phyloP scores from a whole-genome alignment of 2,329 filamentous ascomycete species.

The Harringtonia lauricola region DNA sequence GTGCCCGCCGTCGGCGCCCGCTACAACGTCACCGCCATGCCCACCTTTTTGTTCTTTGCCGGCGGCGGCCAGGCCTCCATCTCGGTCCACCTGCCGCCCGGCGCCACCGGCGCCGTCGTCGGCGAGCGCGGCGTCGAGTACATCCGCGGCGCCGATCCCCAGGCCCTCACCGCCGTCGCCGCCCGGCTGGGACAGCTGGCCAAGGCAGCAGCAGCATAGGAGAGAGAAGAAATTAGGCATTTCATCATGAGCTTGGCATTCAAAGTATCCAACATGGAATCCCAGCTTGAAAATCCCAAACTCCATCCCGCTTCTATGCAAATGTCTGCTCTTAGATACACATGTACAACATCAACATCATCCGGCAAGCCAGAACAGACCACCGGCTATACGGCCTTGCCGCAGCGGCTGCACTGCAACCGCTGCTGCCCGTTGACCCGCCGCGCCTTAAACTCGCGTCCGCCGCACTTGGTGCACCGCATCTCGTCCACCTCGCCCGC shows the following conservation, averaged over 20 bases:
- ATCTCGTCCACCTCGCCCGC: constrained; percentile 32
- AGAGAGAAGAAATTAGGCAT: too few relatives aligned
- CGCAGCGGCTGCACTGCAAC: constrained; percentile 51
- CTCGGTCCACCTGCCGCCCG: constrained; percentile 3
- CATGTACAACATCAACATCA: too few relatives aligned
- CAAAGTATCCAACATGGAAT: too few relatives aligned
- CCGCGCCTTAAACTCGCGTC: constrained; percentile 51
- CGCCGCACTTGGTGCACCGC: constrained; percentile 47
- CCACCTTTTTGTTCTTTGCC: constrained; percentile 50
- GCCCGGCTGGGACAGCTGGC: constrained; percentile 12
- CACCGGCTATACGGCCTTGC: too few relatives aligned
- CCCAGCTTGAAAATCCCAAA: too few relatives aligned
- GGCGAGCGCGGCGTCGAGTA: constrained; percentile 6
- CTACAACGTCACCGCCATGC: constrained; percentile 43
- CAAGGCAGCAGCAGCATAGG: constrained; percentile 7
- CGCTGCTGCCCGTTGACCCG: constrained; percentile 41
- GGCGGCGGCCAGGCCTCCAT: constrained; percentile 34
- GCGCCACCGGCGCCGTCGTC: constrained; percentile 1
- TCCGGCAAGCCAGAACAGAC: too few relatives aligned
- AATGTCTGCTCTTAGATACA: too few relatives aligned
- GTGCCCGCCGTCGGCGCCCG: constrained; percentile 36
- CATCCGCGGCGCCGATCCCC: constrained; percentile 17
- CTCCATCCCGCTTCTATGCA: too few relatives aligned
- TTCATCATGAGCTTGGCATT: too few relatives aligned
- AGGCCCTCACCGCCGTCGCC: constrained; percentile 11